A percentile compares a stretch with the other conserved stretches of the same genome.
Conservation (phyloP, 129 eudicot species). For the Flaveria bidentis region DNA sequence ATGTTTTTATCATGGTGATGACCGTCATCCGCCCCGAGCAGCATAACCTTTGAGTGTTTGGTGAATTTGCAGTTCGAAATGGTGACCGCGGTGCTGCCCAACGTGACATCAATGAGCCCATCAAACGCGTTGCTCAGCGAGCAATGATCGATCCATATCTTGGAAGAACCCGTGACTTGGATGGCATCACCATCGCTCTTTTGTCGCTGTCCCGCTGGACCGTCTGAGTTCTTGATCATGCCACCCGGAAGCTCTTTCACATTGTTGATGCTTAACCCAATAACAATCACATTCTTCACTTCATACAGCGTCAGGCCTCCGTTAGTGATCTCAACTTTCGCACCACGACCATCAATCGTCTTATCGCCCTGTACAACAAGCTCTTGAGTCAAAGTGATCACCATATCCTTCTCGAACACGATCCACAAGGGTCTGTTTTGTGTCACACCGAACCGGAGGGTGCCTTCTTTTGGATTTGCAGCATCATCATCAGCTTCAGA, state of each 20-base stretch:
- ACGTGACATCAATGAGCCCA: slow-evolving; percentile 66
- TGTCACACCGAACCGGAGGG: slow-evolving; percentile 68
- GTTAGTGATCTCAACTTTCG: slow-evolving; percentile 52
- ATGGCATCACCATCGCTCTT: slow-evolving; percentile 70
- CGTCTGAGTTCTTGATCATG: slow-evolving; percentile 44
- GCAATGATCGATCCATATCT: slow-evolving; percentile 71
- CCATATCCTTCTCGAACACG: slow-evolving; percentile 51
- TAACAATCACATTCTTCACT: slow-evolving; percentile 60
- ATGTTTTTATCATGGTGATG: slow-evolving; percentile 43
- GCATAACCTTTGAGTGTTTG: slow-evolving; percentile 62
- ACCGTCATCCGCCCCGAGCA: slow-evolving; percentile 65
- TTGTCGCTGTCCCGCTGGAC: slow-evolving; percentile 49
- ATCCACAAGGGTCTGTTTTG: slow-evolving; percentile 68
- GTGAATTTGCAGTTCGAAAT: slow-evolving; percentile 72
- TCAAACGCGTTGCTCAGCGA: slow-evolving; percentile 44
- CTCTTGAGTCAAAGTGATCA: slow-evolving; percentile 53
- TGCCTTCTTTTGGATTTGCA: slow-evolving; percentile 61
- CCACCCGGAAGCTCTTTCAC: slow-evolving; percentile 50
- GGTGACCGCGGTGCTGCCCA: slow-evolving; percentile 56
- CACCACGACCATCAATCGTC: slow-evolving; percentile 85
- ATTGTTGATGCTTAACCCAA: slow-evolving; percentile 49
- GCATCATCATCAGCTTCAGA: slow-evolving; percentile 48
- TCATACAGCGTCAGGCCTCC: slow-evolving; percentile 58
- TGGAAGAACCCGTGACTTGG: slow-evolving; percentile 39
- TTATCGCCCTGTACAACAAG: slow-evolving; percentile 56